These are phyloP conservation scores for Vanrija sp. DNA, from an alignment of 1,284 basidiomycete species.

Conservation along the genomic window DNA sequence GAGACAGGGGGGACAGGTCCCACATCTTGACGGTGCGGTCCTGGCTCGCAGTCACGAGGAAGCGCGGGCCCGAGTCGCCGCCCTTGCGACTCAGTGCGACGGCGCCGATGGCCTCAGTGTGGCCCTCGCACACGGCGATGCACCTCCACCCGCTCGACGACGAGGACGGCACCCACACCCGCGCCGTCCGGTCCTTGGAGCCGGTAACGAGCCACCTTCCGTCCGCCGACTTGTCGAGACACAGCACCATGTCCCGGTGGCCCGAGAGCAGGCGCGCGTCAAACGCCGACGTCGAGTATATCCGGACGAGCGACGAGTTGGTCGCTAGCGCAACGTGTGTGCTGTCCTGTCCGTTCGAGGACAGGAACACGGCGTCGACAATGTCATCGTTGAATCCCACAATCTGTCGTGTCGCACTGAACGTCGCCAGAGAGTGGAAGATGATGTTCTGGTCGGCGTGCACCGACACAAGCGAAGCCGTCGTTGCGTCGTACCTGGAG, in stretches of 20 bases:
- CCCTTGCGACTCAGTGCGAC: conserved; percentile 66
- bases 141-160: conserved; percentile 63
- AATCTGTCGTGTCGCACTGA: conserved; percentile 70
- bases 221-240: conserved; percentile 66
- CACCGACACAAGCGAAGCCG: conserved; percentile 72
- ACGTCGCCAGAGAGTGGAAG: conserved; percentile 69
- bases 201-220: conserved; percentile 78
- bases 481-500: conserved; percentile 63
- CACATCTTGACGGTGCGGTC: conserved; percentile 98
- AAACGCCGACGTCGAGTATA: conserved; percentile 69
- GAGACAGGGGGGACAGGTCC: conserved; percentile 66
- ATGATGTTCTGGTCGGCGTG: conserved; percentile 97
- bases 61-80: conserved; percentile 46
- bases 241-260: conserved; percentile 87
- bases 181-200: conserved; percentile 84
- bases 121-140: conserved; percentile 84
- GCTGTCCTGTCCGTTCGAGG: conserved; percentile 33
- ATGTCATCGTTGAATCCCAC: conserved; percentile 99
- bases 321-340: conserved; percentile 84
- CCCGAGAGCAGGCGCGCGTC: conserved; percentile 80
- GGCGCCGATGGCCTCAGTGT: conserved; percentile 90
- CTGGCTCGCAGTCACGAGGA: conserved; percentile 91
- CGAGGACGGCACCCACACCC: conserved; percentile 69
- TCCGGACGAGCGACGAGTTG: conserved; percentile 85
- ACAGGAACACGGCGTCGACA: conserved; percentile 76